These are phyloP conservation scores for Zostera marina DNA, from an alignment of 116 monocot genomes.

Conservation along the genomic window DNA sequence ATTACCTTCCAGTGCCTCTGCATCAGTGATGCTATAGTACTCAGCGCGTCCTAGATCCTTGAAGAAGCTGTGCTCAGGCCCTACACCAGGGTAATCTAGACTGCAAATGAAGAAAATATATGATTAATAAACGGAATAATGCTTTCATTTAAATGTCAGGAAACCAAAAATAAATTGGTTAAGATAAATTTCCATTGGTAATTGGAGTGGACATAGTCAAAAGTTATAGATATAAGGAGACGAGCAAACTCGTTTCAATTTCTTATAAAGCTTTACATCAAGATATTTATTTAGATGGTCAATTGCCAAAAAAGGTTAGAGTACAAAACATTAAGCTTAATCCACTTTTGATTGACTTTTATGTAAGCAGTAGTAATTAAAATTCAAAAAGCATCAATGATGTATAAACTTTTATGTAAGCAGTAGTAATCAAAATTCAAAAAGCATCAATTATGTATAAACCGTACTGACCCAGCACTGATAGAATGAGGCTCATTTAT, in stretches of 20 bases:
- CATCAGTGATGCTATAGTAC: conserved; percentile 65
- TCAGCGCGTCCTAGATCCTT: conserved; percentile 87
- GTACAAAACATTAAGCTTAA: too few species aligned
- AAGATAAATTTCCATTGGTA: too few species aligned
- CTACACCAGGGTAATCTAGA: conserved; percentile 87
- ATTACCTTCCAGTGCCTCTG: conserved; percentile 83
- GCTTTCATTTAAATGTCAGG: background rate
- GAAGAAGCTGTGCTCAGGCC: conserved; percentile 83
- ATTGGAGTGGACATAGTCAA: too few species aligned
- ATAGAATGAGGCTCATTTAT: conserved; percentile 84
- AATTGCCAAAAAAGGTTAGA: too few species aligned
- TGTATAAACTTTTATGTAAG: too few species aligned
- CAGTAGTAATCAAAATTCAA: background rate
- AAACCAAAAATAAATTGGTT: background rate
- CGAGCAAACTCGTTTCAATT: too few species aligned
- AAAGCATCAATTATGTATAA: background rate
- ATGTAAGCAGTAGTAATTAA: background rate
- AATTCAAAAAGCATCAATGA: background rate
- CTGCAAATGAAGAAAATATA: conserved; percentile 10
- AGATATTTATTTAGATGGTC: too few species aligned
- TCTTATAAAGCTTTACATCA: too few species aligned
- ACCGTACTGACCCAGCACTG: conserved; percentile 64
- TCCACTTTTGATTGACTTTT: too few species aligned
- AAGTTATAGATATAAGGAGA: too few species aligned
- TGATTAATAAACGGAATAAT: background rate